phyloP scores from a whole-genome alignment of 176 grass and related monocot species.

The Carex myosuroides region DNA sequence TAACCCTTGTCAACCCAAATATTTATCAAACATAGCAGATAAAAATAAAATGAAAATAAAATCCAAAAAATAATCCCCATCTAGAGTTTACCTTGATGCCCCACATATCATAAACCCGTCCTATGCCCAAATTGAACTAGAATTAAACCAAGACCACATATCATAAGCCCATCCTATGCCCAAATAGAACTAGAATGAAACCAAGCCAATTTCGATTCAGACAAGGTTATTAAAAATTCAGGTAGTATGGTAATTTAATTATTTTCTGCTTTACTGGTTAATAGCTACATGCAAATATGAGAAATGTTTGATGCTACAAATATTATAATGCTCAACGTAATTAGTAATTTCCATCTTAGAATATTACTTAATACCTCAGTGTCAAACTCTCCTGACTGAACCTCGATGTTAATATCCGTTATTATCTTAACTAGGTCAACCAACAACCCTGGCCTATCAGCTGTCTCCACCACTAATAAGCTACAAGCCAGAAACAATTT shows the following conservation, averaged over 20 bases:
- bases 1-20: background rate
- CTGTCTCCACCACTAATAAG: conserved; percentile 89
- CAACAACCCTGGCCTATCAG: conserved; percentile 78
- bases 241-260: background rate
- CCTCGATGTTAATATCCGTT: conserved; percentile 68
- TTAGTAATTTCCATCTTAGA: background rate
- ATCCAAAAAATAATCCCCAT: background rate
- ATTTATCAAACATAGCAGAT: background rate
- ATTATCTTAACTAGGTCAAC: conserved; percentile 95
- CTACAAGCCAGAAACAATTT: conserved; percentile 34
- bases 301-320: background rate
- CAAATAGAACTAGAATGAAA: background rate
- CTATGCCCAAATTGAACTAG: background rate
- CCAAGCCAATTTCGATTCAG: background rate
- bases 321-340: background rate
- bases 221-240: background rate
- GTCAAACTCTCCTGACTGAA: conserved; percentile 92
- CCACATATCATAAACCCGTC: background rate
- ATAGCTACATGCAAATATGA: background rate
- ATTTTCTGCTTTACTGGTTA: background rate
- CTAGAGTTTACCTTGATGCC: background rate
- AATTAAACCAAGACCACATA: background rate
- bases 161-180: background rate
- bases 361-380: conserved; percentile 54
- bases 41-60: background rate